Percentiles rank a stretch among this genome's conserved stretches.
These are phyloP conservation scores for Elsinoe necatrix DNA, from an alignment of 2,329 filamentous ascomycete species.

Conservation along the genomic window DNA sequence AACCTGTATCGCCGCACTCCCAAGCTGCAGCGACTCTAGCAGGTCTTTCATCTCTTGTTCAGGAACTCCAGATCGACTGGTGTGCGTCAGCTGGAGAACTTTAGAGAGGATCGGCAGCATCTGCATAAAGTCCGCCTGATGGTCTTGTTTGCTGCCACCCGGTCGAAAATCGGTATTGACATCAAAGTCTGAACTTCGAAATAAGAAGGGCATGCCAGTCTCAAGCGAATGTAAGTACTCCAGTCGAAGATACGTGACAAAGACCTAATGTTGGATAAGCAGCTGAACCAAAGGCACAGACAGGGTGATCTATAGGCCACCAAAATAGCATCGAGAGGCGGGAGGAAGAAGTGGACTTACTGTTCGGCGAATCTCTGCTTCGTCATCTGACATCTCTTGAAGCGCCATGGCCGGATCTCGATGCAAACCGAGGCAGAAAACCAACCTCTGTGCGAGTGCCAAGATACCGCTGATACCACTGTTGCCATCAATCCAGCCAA, in stretches of 20 bases:
- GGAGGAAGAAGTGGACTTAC: background rate
- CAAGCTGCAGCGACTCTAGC: background rate
- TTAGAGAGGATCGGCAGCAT: background rate
- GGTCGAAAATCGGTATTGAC: background rate
- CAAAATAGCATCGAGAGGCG: too few species aligned
- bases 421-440: constrained; percentile 1
- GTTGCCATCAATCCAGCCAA: constrained; percentile 10
- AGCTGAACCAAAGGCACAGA: background rate
- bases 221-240: constrained; percentile 5
- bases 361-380: background rate
- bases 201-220: constrained; percentile 3
- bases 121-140: constrained; percentile 9
- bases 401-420: background rate
- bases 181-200: constrained; percentile 4
- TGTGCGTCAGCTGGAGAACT: background rate
- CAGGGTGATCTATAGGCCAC: too few species aligned
- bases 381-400: background rate
- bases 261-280: background rate
- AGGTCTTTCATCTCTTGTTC: background rate
- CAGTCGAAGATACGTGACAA: background rate
- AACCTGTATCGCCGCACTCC: background rate
- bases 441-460: background rate
- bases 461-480: constrained; percentile 1
- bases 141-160: background rate
- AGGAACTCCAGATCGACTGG: background rate